Conservation (phyloP, 1,284 basidiomycete genomes). For the Ustilago esculenta region DNA sequence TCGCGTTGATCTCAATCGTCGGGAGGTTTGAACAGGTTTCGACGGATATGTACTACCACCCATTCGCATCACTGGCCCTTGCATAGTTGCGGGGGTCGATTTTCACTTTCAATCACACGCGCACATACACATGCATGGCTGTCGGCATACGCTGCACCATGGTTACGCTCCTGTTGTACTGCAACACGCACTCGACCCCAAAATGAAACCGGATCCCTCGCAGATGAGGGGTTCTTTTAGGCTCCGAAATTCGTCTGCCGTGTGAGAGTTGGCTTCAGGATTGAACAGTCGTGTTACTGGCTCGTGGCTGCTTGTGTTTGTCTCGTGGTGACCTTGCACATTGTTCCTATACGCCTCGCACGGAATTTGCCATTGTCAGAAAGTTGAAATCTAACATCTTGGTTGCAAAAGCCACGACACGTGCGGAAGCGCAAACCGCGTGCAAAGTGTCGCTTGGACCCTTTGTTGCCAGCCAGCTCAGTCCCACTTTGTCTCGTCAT, state of each 20-base stretch:
- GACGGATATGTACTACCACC: slow-evolving; percentile 38
- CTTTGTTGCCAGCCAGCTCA: no score
- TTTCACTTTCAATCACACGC: slow-evolving; percentile 13
- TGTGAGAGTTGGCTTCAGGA: no score
- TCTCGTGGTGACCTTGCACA: no score
- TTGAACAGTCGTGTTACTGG: no score
- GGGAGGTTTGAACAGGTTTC: not conserved
- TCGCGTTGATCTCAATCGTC: not conserved
- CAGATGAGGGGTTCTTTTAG: slow-evolving; percentile 40
- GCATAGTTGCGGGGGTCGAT: not conserved
- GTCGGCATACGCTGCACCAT: not conserved
- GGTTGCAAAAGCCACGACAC: not conserved
- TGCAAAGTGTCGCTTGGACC: not conserved
- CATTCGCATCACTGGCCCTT: slow-evolving; percentile 13
- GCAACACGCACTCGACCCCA: slow-evolving; percentile 29
- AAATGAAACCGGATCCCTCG: slow-evolving; percentile 38
- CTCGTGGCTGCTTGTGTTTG: no score
- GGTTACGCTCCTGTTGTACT: slow-evolving; percentile 19
- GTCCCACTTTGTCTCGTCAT: no score
- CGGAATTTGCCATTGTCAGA: no score
- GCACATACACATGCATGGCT: slow-evolving; percentile 9
- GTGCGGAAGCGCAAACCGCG: slow-evolving; percentile 7
- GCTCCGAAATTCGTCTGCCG: no score
- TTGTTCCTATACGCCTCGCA: no score
- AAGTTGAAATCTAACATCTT: no score